A percentile compares a stretch with the other conserved stretches of the same genome.
phyloP scores from a whole-genome alignment of 2,329 filamentous ascomycete genomes.

The Pseudogymnoascus sp. region DNA sequence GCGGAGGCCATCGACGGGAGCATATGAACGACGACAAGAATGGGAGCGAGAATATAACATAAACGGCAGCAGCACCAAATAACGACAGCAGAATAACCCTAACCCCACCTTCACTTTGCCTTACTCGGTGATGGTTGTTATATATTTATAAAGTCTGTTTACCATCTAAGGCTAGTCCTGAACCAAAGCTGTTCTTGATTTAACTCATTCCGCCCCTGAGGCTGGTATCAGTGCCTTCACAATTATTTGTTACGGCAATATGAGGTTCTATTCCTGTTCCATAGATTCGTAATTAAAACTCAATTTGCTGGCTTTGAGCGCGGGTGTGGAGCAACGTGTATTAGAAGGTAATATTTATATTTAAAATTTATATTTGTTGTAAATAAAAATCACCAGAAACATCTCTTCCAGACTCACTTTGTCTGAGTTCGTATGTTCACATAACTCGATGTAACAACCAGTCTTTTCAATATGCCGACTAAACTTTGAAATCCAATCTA shows the following conservation, averaged over 20 bases:
- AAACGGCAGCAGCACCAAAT: not conserved
- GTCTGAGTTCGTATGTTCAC: not conserved
- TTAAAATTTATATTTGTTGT: not conserved
- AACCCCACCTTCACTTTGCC: not conserved
- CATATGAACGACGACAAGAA: not conserved
- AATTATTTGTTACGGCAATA: too few relatives aligned
- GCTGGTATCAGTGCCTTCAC: too few relatives aligned
- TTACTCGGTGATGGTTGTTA: not conserved
- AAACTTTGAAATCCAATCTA: not conserved
- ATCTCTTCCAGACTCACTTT: not conserved
- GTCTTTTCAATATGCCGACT: not conserved
- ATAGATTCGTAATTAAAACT: too few relatives aligned
- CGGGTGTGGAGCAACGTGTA: not conserved
- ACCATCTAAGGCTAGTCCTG: too few relatives aligned
- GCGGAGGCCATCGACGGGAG: not conserved
- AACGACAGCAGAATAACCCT: not conserved
- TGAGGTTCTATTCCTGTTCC: too few relatives aligned
- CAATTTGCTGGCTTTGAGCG: too few relatives aligned
- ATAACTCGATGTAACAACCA: not conserved
- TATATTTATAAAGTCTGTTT: too few relatives aligned
- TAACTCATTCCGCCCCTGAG: too few relatives aligned
- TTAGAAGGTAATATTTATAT: too few relatives aligned
- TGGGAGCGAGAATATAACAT: not conserved
- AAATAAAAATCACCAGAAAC: not conserved
- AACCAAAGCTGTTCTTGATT: too few relatives aligned